Evolutionary conservation across 1,284 basidiomycete genomes (phyloP), one percentile per base, ranked within the genome.

Genomic region (Sutorius eximius): DNA sequence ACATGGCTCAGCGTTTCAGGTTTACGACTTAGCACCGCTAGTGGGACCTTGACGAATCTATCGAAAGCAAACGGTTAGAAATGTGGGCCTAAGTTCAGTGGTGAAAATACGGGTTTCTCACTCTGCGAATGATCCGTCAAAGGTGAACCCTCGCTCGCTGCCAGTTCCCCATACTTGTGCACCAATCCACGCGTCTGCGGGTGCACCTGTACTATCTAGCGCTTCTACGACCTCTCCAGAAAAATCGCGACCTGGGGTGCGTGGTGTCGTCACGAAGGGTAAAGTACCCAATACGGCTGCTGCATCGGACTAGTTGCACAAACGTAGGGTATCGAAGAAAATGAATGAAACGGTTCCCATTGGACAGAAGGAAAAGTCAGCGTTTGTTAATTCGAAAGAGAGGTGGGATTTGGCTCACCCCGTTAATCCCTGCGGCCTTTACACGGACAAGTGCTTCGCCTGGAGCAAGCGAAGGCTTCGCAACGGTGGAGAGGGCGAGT

Each of bases 121-220:
- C 71, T 71, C 68, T 48, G 71, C 71, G 50, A 72, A 70, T 5
- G 68, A 58, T 24, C 70, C 71, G 16, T 71, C 69, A 8, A 52
- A 70, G 1, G 65, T 63, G 44, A 73, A 71, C 12, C 71, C 69
- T n/a, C 72, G 53, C 4, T 66, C 56, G 22, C 70, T 41, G 29
- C 71, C 72, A 0, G 69, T 73, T 20, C 69, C 72, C 69, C 69
- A 71, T 3, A 71, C 72, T 0, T 72, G 56, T 33, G 62, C 55
- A 41, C 67, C 70, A 0, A 69, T 44, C 69, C 69, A 71, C 7
- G 57, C 10, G 2, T 55, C 42, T 3, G 58, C 51, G 0, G 58
- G 34, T 5, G 42, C 33, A 10, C 72, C 72, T 3, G 51, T 30
- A 11, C 62, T 51, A 18, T 71, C 66, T 40, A 68, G 36, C 1